Base-by-base conservation (phyloP, 176 grass and related monocot genomes). In the Avena insularis region DNA sequence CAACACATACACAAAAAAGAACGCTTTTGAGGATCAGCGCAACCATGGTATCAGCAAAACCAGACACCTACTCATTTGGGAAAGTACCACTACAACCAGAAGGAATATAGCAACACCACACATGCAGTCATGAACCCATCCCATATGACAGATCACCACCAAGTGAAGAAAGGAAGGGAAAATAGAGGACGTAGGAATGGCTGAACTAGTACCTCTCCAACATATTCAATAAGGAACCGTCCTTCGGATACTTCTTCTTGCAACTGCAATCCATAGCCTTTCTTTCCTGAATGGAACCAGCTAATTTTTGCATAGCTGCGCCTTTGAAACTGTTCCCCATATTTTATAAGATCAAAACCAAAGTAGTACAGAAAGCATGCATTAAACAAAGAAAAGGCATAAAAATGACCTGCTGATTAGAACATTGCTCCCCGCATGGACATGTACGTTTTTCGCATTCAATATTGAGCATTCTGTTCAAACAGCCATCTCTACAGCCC, bases 211-310 rank as follows among this genome's bases (percentile, higher is more conserved):
- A 99, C 97, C 97, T 99, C 97, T 87, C 97, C 97, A 83, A 99
- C 92, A 92, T 99, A 99, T 94, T 99, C 97, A 86, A 97, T 99
- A 82, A 99, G 92, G 80, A 99, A 99, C 21, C 80, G 90, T 51
- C 97, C 97, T 86, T 87, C 75, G 58, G 86, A 71, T 66, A 99
- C 94, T 20, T 97, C 85, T 89, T 99, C 91, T 49, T 84, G 73
- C 85, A 90, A 81, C 78, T 97, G 78, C 78, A 99, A 83, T 20
- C 97, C 97, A 87, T 88, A 97, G 54, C 97, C 97, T 87, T 99
- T 99, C 64, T 99, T 94, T n/a, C 91, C 97, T 84, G 88, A 94
- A 82, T 86, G 83, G 71, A 97, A 92, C 87, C 87, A 92, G 79
- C 40, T 86, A 77, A 99, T 84, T 53, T 92, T 99, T 79, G 94